Conservation (phyloP, 2,329 filamentous ascomycete genomes). For the Aspergillus neotritici region DNA sequence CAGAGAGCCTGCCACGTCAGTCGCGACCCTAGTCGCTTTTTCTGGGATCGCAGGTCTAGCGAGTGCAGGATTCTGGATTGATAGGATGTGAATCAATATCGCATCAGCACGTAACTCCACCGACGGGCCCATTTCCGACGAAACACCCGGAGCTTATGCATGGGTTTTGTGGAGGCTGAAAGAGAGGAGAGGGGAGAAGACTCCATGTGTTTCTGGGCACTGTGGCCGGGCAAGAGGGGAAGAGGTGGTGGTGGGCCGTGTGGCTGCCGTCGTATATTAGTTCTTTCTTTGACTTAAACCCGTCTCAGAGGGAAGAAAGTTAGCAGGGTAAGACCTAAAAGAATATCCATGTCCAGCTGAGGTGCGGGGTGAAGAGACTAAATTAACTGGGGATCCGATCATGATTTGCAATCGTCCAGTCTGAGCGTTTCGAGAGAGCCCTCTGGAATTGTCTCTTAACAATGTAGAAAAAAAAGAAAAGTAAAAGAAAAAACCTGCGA, state of each 20-base stretch:
- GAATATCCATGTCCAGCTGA: no score
- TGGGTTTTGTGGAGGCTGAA: conserved; percentile 2
- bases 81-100: conserved; percentile 10
- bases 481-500: no score
- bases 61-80: conserved; percentile 9
- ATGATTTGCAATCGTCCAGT: no score
- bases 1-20: conserved; percentile 31
- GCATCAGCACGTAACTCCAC: conserved; percentile 5
- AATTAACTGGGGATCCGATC: no score
- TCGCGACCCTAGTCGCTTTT: conserved; percentile 11
- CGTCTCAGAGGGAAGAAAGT: no score
- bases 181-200: not conserved
- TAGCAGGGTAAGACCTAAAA: no score
- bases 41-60: conserved; percentile 8
- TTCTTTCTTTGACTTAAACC: no score
- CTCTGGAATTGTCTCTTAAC: no score
- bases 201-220: not conserved
- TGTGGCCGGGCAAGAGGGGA: not conserved
- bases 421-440: no score
- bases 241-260: not conserved
- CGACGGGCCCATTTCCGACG: conserved; percentile 5
- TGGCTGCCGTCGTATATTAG: no score
- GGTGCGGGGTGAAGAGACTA: no score
- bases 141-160: not conserved
- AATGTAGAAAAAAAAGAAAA: no score